Percentiles rank a stretch among this genome's conserved stretches.
Conservation (phyloP, 225 moss, liverwort and hornwort species). For the Takakia lepidozioides region DNA sequence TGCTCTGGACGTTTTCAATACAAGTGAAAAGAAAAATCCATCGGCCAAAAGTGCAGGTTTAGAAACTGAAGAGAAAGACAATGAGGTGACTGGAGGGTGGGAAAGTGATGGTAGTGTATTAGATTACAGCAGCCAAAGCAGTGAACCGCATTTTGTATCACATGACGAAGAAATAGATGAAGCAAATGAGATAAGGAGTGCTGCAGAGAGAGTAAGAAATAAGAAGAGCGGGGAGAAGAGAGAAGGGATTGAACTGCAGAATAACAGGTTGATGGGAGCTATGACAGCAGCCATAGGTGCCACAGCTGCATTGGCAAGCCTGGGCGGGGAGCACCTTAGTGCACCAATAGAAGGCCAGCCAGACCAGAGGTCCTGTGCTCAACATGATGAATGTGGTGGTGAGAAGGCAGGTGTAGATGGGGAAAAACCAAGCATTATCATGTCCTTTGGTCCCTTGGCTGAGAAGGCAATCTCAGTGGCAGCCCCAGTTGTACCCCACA, state of each 20-base stretch:
- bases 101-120: constrained; percentile 7
- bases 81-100: constrained; percentile 4
- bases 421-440: constrained; percentile 30
- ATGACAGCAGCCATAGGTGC: constrained; percentile 77
- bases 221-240: background rate
- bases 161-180: constrained; percentile 11
- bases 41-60: too few relatives aligned
- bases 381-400: too few relatives aligned
- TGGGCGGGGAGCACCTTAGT: constrained; percentile 20
- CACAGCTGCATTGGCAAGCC: constrained; percentile 59
- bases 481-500: constrained; percentile 80
- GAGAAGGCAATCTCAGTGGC: constrained; percentile 78
- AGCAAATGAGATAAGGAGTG: constrained; percentile 4
- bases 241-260: constrained; percentile 13
- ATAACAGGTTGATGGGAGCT: constrained; percentile 49
- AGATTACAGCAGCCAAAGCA: too few relatives aligned
- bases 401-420: constrained; percentile 7
- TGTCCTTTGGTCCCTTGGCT: constrained; percentile 51
- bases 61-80: constrained; percentile 3
- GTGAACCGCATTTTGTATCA: too few relatives aligned
- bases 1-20: constrained; percentile 29
- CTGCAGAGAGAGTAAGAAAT: constrained; percentile 3
- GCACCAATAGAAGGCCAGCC: constrained; percentile 6
- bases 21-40: constrained; percentile 9
- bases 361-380: too few relatives aligned